phyloP scores from a whole-genome alignment of 371 early-diverging fungal species.

The Mucor plumbeus region DNA sequence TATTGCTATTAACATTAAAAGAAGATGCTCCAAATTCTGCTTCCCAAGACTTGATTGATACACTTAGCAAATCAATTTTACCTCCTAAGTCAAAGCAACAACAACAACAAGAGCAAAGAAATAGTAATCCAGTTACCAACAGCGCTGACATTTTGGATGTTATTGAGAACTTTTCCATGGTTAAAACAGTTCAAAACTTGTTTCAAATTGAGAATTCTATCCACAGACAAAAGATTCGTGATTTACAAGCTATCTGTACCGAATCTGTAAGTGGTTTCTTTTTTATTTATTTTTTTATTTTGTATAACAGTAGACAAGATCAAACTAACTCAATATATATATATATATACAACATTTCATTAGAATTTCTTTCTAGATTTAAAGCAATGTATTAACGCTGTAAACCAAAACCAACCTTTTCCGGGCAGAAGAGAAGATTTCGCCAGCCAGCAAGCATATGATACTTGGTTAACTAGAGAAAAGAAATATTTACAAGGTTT shows the following conservation, averaged over 20 bases:
- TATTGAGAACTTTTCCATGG: slow-evolving; percentile 48
- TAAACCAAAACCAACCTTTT: slow-evolving; percentile 52
- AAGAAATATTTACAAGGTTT: slow-evolving; percentile 50
- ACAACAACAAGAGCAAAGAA: slow-evolving; percentile 23
- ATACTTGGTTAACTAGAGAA: slow-evolving; percentile 54
- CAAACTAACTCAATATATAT: background rate
- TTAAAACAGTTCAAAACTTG: slow-evolving; percentile 47
- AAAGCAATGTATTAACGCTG: slow-evolving; percentile 53
- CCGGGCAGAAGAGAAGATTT: slow-evolving; percentile 59
- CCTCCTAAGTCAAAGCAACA: slow-evolving; percentile 32
- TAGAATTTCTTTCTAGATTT: slow-evolving; percentile 52
- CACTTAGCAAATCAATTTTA: slow-evolving; percentile 34
- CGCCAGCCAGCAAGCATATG: slow-evolving; percentile 43
- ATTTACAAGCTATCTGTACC: slow-evolving; percentile 47
- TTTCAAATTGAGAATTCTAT: slow-evolving; percentile 47
- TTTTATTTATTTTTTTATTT: no score
- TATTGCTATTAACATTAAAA: slow-evolving; percentile 35
- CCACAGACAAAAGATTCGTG: slow-evolving; percentile 48
- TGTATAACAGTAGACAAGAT: background rate
- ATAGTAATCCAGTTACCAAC: slow-evolving; percentile 8
- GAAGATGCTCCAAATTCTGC: slow-evolving; percentile 45
- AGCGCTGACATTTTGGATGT: slow-evolving; percentile 38
- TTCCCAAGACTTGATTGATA: slow-evolving; percentile 37
- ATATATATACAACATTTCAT: background rate
- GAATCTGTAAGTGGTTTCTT: slow-evolving; percentile 46